phyloP scores from a whole-genome alignment of 257 asterid genomes.

The Gardenia jasminoides region DNA sequence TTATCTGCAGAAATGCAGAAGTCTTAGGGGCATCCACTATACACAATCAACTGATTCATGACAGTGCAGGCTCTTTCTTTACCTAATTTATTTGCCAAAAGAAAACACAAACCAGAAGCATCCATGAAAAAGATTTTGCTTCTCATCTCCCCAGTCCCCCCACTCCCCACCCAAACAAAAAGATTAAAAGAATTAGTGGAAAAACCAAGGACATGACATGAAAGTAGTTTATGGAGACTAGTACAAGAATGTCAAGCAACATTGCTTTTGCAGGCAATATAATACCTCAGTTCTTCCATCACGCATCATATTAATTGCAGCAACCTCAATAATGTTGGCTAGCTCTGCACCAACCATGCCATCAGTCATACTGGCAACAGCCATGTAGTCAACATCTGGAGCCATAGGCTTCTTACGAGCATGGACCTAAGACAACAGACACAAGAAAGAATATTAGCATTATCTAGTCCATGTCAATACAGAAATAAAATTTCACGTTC shows the following conservation, averaged over 20 bases:
- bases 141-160: background rate
- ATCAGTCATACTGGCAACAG: slow-evolving; percentile 82
- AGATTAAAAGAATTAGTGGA: background rate
- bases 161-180: background rate
- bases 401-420: slow-evolving; percentile 95
- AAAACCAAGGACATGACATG: background rate
- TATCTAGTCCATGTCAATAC: background rate
- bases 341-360: slow-evolving; percentile 99
- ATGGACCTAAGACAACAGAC: slow-evolving; percentile 57
- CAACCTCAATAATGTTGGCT: slow-evolving; percentile 92
- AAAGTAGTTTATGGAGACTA: background rate
- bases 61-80: background rate
- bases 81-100: background rate
- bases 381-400: slow-evolving; percentile 79
- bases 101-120: background rate
- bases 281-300: slow-evolving; percentile 88
- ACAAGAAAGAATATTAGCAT: background rate
- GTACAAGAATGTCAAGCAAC: background rate
- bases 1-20: slow-evolving; percentile 54
- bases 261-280: slow-evolving; percentile 1
- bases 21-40: slow-evolving; percentile 1
- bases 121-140: background rate
- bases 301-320: slow-evolving; percentile 94
- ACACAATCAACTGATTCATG: background rate
- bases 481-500: too few relatives aligned